Base-by-base conservation (phyloP, 164 flowering plant genomes). In the Vitis cinerea region DNA sequence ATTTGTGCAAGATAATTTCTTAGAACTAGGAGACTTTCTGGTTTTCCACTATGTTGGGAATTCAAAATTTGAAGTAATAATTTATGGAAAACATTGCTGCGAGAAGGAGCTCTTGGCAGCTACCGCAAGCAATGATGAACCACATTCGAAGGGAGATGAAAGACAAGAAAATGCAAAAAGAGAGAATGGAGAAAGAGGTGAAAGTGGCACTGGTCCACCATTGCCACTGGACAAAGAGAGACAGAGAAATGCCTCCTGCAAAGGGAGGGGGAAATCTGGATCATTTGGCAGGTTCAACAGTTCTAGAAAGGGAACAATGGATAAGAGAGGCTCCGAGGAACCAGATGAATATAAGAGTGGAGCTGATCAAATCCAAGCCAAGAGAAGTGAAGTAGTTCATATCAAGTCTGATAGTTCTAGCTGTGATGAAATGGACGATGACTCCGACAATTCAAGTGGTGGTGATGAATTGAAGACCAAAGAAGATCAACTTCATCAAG, bases 1-100 rank as follows among this genome's bases (percentile, higher is more conserved):
- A 53, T 65, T 65, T 65, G 19, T 52, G 58, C 47, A 65, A 27
- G 58, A 65, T 23, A 65, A 65, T 29, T 65, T 58, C 8, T 2
- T 65, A 12, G 48, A 51, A 13, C 4, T 6, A 7, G 68, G 59
- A 31, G 68, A 65, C 59, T 65, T 65, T 30, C 48, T 65, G 29
- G 44, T 29, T 23, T 64, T 64, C 13, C 12, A 50, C 14, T 64
- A 64, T 52, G 17, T 3, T 50, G 57, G 57, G 16, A 50, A 64
- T 50, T 64, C 30, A 12, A 27, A 52, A 50, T 50, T 64, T 47
- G 51, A 64, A 23, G 67, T 64, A 2, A 19, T 1, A 27, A 52
- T 64, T 17, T 64, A 15, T 64, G 53, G 37, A 51, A 64, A 13
- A 50, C 50, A n/a, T 5, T 30, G 57, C 15, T 64, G 67, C 51